Percentiles rank a stretch among this genome's conserved stretches.
Conservation (phyloP, 345 rosid genomes). For the Passiflora organensis region DNA sequence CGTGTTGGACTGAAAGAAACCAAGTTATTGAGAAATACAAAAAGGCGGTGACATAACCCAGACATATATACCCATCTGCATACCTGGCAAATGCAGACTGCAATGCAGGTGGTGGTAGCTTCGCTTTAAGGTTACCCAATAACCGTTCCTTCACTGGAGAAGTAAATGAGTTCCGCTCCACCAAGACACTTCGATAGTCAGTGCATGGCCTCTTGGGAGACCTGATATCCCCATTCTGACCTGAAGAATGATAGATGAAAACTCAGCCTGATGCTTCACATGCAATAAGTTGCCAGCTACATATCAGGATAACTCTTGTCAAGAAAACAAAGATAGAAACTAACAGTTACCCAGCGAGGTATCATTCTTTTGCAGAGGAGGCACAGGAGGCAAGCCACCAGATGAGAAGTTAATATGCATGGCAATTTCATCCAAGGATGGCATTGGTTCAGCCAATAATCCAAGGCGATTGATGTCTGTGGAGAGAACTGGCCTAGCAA, state of each 20-base stretch:
- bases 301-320: too few species aligned
- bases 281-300: too few species aligned
- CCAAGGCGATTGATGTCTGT: constrained; percentile 55
- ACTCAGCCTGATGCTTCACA: not conserved
- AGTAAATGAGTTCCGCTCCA: constrained; percentile 49
- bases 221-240: constrained; percentile 78
- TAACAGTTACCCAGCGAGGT: constrained; percentile 1
- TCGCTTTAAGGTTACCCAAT: constrained; percentile 22
- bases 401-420: constrained; percentile 19
- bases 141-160: constrained; percentile 30
- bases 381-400: constrained; percentile 15
- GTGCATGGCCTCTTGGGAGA: constrained; percentile 34
- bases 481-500: constrained; percentile 68
- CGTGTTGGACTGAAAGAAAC: constrained; percentile 68
- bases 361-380: constrained; percentile 19
- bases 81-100: constrained; percentile 36
- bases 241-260: constrained; percentile 33
- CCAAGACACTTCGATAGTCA: constrained; percentile 79
- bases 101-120: constrained; percentile 27
- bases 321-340: not conserved
- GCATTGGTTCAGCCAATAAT: constrained; percentile 30
- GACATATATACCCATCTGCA: not conserved
- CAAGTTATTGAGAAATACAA: constrained; percentile 3
- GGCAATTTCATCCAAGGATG: constrained; percentile 29
- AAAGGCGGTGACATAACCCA: not conserved